Conservation (phyloP, 108 stramenopile species). For the Schizochytrium sp. region DNA sequence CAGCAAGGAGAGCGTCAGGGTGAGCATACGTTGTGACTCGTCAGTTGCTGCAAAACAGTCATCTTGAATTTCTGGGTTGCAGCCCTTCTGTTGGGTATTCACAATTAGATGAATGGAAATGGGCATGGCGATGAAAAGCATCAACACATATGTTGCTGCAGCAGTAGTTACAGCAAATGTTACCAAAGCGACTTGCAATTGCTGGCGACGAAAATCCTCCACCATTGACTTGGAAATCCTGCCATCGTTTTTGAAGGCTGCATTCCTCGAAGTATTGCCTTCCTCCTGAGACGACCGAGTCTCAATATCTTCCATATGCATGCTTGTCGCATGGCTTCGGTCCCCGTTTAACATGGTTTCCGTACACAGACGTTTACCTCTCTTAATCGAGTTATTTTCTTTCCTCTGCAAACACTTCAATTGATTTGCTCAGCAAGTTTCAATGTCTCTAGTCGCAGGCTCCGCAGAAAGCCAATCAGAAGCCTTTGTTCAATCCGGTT, state of each 20-base stretch:
- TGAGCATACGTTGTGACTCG: background rate
- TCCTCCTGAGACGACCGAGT: no score
- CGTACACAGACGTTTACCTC: no score
- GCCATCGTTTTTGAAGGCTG: background rate
- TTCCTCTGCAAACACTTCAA: no score
- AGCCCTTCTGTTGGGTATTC: background rate
- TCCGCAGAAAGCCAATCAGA: no score
- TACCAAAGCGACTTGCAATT: background rate
- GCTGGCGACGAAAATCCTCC: background rate
- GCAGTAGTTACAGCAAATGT: background rate
- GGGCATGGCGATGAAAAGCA: slow-evolving; percentile 45
- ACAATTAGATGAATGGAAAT: background rate
- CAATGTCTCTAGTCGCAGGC: no score
- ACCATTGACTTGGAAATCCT: background rate
- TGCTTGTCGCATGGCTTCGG: no score
- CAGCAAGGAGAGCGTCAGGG: background rate
- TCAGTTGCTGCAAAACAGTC: slow-evolving; percentile 15
- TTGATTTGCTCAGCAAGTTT: no score
- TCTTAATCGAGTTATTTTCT: no score
- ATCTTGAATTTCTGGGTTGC: background rate
- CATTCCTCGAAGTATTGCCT: no score
- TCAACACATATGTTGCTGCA: background rate
- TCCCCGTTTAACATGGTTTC: no score
- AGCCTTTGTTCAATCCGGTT: no score
- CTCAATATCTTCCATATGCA: no score